phyloP scores from a whole-genome alignment of 2,329 filamentous ascomycete genomes.

The Cadophora sp. region DNA sequence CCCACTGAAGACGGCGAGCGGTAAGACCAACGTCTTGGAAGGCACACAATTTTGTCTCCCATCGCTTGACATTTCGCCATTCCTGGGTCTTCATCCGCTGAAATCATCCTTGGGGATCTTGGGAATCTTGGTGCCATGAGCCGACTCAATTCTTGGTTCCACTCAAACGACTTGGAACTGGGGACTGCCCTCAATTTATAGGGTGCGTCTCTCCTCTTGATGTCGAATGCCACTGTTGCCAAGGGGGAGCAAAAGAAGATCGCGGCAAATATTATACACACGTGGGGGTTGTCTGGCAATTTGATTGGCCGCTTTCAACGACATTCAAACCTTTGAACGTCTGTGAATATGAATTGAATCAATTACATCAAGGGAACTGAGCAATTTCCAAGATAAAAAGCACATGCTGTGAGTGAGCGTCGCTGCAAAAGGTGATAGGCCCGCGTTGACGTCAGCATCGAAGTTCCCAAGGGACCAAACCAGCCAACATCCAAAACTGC shows the following conservation, averaged over 20 bases:
- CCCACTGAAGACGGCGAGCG: slow-evolving; percentile 3
- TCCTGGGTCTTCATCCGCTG: slow-evolving; percentile 8
- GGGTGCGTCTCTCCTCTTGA: neutral
- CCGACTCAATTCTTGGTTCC: neutral
- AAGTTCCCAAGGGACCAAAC: neutral
- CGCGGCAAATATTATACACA: slow-evolving; percentile 8
- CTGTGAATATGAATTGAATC: no score
- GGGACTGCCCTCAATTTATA: neutral
- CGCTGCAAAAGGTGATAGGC: neutral
- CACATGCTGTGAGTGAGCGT: neutral
- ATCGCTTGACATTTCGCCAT: neutral
- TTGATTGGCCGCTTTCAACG: slow-evolving; percentile 16
- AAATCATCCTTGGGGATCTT: slow-evolving; percentile 10
- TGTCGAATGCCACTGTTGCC: neutral
- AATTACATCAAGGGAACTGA: no score
- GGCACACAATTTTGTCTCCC: neutral
- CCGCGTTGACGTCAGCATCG: neutral
- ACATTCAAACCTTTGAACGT: slow-evolving; percentile 9
- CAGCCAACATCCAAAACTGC: neutral
- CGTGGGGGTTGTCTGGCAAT: neutral
- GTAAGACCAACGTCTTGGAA: slow-evolving; percentile 2
- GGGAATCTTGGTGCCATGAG: neutral
- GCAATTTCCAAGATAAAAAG: neutral
- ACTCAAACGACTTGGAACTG: neutral
- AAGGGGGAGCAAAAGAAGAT: neutral